Percentiles rank a stretch among this genome's conserved stretches.
Evolutionary conservation across 495 filamentous ascomycete genomes (phyloP).

Genomic region (Hypoxylon cercidicola): DNA sequence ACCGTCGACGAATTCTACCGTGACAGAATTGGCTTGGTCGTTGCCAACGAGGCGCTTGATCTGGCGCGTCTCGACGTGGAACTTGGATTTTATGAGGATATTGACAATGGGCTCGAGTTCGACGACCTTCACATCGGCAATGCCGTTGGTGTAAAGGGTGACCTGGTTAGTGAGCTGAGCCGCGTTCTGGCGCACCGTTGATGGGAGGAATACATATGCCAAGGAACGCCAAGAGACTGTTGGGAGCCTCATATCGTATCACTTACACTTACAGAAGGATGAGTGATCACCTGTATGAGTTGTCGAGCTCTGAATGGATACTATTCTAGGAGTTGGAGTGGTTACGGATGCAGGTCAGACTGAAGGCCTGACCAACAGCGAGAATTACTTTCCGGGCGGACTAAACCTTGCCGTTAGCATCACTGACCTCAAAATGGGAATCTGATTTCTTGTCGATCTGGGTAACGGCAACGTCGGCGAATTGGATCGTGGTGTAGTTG

Average conservation of each 20-base stretch:
- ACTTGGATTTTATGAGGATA: not conserved
- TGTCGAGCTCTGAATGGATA: too few relatives aligned
- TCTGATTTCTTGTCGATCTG: conserved; percentile 39
- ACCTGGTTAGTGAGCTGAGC: conserved; percentile 18
- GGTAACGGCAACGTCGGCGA: conserved; percentile 47
- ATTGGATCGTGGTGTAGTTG: conserved; percentile 52
- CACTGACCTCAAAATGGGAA: conserved; percentile 42
- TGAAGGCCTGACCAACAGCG: conserved; percentile 51
- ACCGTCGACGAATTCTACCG: conserved; percentile 17
- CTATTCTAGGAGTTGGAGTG: too few relatives aligned
- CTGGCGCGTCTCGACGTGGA: conserved; percentile 23
- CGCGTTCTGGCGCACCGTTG: conserved; percentile 4
- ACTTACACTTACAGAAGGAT: too few relatives aligned
- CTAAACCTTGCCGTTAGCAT: conserved; percentile 46
- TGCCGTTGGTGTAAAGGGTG: conserved; percentile 41
- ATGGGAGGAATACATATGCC: conserved; percentile 17
- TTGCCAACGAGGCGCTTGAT: conserved; percentile 22
- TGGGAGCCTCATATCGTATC: conserved; percentile 32
- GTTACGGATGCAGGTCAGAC: too few relatives aligned
- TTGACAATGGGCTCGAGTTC: conserved; percentile 7
- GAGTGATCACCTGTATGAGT: too few relatives aligned
- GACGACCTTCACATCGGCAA: conserved; percentile 9
- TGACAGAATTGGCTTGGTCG: conserved; percentile 1
- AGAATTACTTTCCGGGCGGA: conserved; percentile 55
- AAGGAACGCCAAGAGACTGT: too few relatives aligned